phyloP scores from a whole-genome alignment of 352 stramenopile species.

The Phytophthora hybrid region DNA sequence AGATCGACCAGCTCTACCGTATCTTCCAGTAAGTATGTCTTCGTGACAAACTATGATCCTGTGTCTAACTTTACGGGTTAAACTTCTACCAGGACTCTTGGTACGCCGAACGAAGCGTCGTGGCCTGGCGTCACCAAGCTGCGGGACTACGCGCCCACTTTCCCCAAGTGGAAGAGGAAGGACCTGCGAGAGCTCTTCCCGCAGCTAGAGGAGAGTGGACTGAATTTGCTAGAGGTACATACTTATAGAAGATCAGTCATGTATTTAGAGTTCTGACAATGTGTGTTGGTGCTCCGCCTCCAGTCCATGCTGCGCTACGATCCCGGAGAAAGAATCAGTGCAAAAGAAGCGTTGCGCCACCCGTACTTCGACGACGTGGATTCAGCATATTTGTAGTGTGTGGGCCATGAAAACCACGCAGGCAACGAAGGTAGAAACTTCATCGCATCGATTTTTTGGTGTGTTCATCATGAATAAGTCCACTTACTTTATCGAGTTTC shows the following conservation, averaged over 20 bases:
- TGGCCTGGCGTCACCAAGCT: conserved; percentile 98
- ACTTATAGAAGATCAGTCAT: no score
- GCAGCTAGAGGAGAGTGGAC: conserved; percentile 59
- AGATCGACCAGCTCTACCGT: conserved; percentile 91
- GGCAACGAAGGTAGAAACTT: conserved; percentile 6
- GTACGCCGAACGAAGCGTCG: conserved; percentile 95
- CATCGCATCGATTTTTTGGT: neutral
- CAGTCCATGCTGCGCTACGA: conserved; percentile 84
- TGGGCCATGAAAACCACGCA: neutral
- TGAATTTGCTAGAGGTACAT: conserved; percentile 80
- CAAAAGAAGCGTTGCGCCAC: conserved; percentile 84
- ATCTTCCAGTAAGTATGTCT: conserved; percentile 71
- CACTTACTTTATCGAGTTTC: conserved; percentile 37
- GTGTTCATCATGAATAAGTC: conserved; percentile 28
- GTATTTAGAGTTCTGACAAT: conserved; percentile 10
- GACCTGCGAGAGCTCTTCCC: conserved; percentile 73
- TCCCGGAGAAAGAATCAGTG: conserved; percentile 72
- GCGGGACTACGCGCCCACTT: conserved; percentile 95
- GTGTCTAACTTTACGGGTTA: conserved; percentile 9
- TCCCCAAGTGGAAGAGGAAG: conserved; percentile 97
- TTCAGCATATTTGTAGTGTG: conserved; percentile 69
- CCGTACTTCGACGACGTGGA: conserved; percentile 88
- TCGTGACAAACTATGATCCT: neutral
- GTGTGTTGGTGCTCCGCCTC: neutral
- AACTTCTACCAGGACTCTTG: conserved; percentile 76